Conservation (phyloP, 768 basidiomycete species). For the Leccinum aurantiacum region DNA sequence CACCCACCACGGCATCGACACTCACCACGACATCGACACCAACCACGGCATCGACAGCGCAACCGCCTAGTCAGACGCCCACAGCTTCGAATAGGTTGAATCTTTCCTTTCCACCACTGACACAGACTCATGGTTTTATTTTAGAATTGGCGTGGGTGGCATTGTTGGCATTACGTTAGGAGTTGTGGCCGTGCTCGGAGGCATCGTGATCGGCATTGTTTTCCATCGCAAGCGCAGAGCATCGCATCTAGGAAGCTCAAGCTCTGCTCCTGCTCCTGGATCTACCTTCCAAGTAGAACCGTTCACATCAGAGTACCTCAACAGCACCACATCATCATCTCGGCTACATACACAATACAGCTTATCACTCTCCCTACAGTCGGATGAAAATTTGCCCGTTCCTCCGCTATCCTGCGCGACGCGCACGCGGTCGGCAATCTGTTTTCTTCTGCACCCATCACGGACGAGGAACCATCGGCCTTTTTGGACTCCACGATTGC, state of each 20-base stretch:
- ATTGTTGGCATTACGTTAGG: constrained; percentile 18
- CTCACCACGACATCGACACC: not conserved
- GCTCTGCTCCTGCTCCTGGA: not conserved
- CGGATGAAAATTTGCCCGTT: not conserved
- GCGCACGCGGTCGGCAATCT: constrained; percentile 4
- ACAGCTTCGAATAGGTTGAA: constrained; percentile 11
- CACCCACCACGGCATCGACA: too few species aligned
- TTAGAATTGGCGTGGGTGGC: constrained; percentile 15
- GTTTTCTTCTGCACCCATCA: not conserved
- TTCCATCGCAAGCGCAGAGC: constrained; percentile 12
- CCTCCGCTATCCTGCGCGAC: constrained; percentile 14
- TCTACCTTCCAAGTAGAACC: constrained; percentile 1
- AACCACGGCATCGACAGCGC: not conserved
- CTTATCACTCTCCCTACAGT: not conserved
- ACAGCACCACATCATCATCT: not conserved
- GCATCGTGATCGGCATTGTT: constrained; percentile 3
- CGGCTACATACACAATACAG: not conserved
- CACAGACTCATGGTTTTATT: too few species aligned
- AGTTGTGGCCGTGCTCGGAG: constrained; percentile 2
- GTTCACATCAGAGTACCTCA: constrained; percentile 2
- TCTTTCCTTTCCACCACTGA: not conserved
- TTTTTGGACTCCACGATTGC: not conserved
- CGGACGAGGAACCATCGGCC: not conserved
- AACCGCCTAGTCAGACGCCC: not conserved
- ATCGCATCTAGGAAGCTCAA: not conserved